Evolutionary conservation across 1,139 yeast species (phyloP).

Genomic region (Entelexis paramagnoliae): DNA sequence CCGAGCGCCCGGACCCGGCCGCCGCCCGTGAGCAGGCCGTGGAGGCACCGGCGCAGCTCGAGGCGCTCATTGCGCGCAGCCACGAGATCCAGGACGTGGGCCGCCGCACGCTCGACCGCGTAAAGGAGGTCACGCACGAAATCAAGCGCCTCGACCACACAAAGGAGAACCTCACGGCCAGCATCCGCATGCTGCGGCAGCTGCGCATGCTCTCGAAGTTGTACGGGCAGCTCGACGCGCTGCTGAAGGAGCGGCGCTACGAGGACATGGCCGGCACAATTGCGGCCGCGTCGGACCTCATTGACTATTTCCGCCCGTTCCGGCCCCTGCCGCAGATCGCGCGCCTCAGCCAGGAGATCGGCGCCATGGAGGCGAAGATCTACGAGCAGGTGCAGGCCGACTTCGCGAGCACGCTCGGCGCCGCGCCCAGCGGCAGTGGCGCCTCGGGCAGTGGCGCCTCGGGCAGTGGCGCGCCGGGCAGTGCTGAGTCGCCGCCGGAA

Average conservation of each 20-base stretch:
- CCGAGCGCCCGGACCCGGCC: constrained; percentile 32
- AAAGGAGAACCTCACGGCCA: constrained; percentile 67
- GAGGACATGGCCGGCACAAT: constrained; percentile 56
- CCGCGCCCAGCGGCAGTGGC: too few species aligned
- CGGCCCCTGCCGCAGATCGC: constrained; percentile 79
- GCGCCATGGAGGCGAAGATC: constrained; percentile 52
- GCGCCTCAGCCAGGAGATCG: constrained; percentile 51
- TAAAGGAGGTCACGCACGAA: constrained; percentile 60
- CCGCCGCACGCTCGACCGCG: constrained; percentile 49
- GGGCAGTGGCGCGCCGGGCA: not conserved
- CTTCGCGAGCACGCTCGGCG: constrained; percentile 42
- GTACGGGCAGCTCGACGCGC: constrained; percentile 49
- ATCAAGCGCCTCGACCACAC: constrained; percentile 71
- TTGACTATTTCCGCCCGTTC: constrained; percentile 67
- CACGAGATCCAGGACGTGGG: constrained; percentile 44
- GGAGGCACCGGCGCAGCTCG: constrained; percentile 32
- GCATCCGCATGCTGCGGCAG: constrained; percentile 79
- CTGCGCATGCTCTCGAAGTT: constrained; percentile 80
- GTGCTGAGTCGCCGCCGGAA: constrained; percentile 7
- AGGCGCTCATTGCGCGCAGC: constrained; percentile 33
- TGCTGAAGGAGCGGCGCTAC: constrained; percentile 45
- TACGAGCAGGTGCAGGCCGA: constrained; percentile 67
- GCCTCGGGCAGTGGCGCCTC: not conserved
- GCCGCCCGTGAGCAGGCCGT: constrained; percentile 24
- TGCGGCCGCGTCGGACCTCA: constrained; percentile 68